Evolutionary conservation across 2,329 filamentous ascomycete genomes (phyloP).

Genomic region (Trichoderma sp.): DNA sequence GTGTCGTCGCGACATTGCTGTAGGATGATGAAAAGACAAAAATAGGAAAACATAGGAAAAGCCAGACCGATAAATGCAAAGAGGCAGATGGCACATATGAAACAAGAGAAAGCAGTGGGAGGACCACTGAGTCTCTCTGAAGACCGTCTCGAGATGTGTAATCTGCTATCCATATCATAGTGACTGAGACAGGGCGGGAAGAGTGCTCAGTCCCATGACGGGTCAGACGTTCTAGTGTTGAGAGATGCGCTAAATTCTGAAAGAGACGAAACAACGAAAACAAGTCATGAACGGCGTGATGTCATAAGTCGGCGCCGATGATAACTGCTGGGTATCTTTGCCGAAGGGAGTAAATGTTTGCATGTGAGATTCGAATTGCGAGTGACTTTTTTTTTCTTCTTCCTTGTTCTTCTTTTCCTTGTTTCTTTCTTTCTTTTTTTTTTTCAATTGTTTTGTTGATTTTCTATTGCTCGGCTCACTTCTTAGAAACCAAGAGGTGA

Average conservation of each 20-base stretch:
- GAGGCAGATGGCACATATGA: slow-evolving; percentile 8
- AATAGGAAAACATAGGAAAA: not conserved
- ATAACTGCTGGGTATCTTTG: slow-evolving; percentile 27
- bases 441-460: not conserved
- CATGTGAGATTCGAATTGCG: slow-evolving; percentile 3
- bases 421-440: not conserved
- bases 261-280: slow-evolving; percentile 24
- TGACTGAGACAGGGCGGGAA: not conserved
- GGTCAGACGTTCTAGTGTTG: slow-evolving; percentile 9
- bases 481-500: slow-evolving; percentile 61
- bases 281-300: slow-evolving; percentile 40
- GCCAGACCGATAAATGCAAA: slow-evolving; percentile 11
- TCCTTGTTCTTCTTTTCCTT: not conserved
- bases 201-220: not conserved
- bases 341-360: slow-evolving; percentile 10
- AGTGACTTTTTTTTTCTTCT: not conserved
- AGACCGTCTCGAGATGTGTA: not conserved
- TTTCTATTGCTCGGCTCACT: slow-evolving; percentile 3
- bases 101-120: not conserved
- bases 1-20: slow-evolving; percentile 17
- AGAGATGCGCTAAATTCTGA: slow-evolving; percentile 22
- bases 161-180: not conserved
- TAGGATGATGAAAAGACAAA: not conserved
- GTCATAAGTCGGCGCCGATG: slow-evolving; percentile 36
- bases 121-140: not conserved